A percentile compares a stretch with the other conserved stretches of the same genome.
Conservation (phyloP, 116 monocot species). For the Dioscorea cayenensis region DNA sequence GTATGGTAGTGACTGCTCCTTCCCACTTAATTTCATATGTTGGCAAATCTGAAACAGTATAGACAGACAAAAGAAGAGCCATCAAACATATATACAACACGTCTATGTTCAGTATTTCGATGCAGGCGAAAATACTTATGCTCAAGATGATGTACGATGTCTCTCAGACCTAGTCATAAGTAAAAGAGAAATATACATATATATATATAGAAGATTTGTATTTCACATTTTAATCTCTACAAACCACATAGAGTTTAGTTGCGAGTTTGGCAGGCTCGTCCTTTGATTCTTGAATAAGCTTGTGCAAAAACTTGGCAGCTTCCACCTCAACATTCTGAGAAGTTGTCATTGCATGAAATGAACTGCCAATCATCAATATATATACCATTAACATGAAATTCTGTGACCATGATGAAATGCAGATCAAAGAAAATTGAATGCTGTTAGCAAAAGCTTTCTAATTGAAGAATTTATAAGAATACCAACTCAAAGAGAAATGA, state of each 20-base stretch:
- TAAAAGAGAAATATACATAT: background rate
- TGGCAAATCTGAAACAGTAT: slow-evolving; percentile 68
- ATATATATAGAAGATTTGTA: background rate
- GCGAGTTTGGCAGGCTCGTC: slow-evolving; percentile 95
- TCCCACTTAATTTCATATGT: slow-evolving; percentile 96
- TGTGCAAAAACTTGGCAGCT: slow-evolving; percentile 93
- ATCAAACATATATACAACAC: slow-evolving; percentile 5
- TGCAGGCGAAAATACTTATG: too few relatives aligned
- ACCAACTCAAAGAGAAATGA: too few relatives aligned
- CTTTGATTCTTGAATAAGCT: slow-evolving; percentile 93
- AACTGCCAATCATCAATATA: background rate
- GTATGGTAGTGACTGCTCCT: slow-evolving; percentile 89
- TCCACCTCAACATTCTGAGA: slow-evolving; percentile 84
- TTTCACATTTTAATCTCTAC: background rate
- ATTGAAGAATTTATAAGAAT: too few relatives aligned
- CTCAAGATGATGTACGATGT: too few relatives aligned
- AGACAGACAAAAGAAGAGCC: slow-evolving; percentile 9
- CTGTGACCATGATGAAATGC: background rate
- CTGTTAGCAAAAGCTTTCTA: too few relatives aligned
- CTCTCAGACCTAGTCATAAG: too few relatives aligned
- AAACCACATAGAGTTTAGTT: slow-evolving; percentile 89
- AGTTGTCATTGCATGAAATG: slow-evolving; percentile 45
- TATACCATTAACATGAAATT: background rate
- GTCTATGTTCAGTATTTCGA: background rate
- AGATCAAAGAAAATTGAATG: background rate